Evolutionary conservation across 306 rosid genomes (phyloP), one percentile per base, ranked within the genome.

Genomic region (Sechiopsis laciniata): DNA sequence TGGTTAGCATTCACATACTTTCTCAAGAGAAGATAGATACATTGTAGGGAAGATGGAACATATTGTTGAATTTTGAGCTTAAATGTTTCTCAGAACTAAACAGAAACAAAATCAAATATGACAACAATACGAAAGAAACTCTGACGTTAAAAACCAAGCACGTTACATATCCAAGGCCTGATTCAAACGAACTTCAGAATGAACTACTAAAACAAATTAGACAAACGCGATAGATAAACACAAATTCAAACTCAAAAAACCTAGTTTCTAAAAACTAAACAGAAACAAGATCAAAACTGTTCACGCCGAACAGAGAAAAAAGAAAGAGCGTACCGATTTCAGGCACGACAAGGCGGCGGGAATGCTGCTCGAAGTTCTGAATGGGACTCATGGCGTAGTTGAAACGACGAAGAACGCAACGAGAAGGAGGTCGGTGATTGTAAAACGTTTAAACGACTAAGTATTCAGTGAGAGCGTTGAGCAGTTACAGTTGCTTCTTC

Each of bases 331-430:
- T 94, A 94, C 99, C 63, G 21, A 86, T 85, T 71, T 91, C 95
- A 7, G 87, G 72, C 74, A 88, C 97, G 78, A 86, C 84, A 75
- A 95, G 92, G 55, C 79, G 88, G 52, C 95, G 89, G 20, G 99
- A 84, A 82, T 95, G 97, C 66, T 86, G 97, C 78, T 89, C 96
- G 84, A 91, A 88, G 87, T 95, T 89, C 87, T 89, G 97, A 75
- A 95, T 85, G 22, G 99, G 99, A 78, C 99, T 86, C 99, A 95
- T 94, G 77, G 54, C 74, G 81, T 20, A 40, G 52, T 19, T 35
- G 15, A 55, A 80, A 55, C 71, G 29, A 45, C 40, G 54, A 57
- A 19, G 7, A 73, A 37, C 12, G 19, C 16, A 1, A 17, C 40
- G 42, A 70, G 42, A 68, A 45, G 15, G 14, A 70, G 24, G 10